A percentile compares a stretch with the other conserved stretches of the same genome.
Evolutionary conservation across 2,329 filamentous ascomycete species (phyloP).

Genomic region (Exserohilum rostratum): DNA sequence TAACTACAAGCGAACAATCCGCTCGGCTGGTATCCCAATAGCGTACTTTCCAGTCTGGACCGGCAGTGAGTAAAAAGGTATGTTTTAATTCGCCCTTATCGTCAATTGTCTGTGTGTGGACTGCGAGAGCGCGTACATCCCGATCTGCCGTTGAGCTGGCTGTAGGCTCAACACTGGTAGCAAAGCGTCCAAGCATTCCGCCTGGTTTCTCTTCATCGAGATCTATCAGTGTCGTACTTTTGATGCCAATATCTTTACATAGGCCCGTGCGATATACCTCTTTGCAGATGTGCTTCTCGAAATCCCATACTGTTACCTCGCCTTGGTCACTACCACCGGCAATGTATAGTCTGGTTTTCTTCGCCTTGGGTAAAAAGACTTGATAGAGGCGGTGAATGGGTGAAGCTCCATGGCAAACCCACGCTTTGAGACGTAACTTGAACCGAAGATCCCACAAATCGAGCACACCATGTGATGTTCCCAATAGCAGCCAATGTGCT

Average conservation of each 20-base stretch:
- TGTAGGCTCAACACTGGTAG: slow-evolving; percentile 65
- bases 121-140: slow-evolving; percentile 76
- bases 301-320: slow-evolving; percentile 93
- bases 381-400: slow-evolving; percentile 76
- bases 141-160: slow-evolving; percentile 62
- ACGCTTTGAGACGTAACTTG: slow-evolving; percentile 82
- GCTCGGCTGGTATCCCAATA: slow-evolving; percentile 89
- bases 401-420: slow-evolving; percentile 82
- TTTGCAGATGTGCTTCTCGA: slow-evolving; percentile 86
- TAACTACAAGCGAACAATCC: slow-evolving; percentile 80
- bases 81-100: slow-evolving; percentile 74
- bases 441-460: slow-evolving; percentile 98
- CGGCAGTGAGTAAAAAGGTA: slow-evolving; percentile 84
- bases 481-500: slow-evolving; percentile 88
- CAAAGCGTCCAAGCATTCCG: slow-evolving; percentile 84
- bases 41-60: slow-evolving; percentile 86
- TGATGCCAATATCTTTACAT: slow-evolving; percentile 45
- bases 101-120: slow-evolving; percentile 72
- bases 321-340: slow-evolving; percentile 85
- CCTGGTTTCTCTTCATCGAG: slow-evolving; percentile 88
- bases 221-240: slow-evolving; percentile 75
- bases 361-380: slow-evolving; percentile 63
- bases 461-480: slow-evolving; percentile 89
- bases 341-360: slow-evolving; percentile 85
- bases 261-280: slow-evolving; percentile 78